A percentile compares a stretch with the other conserved stretches of the same genome.
Evolutionary conservation across 768 basidiomycete genomes (phyloP).

Genomic region (Tylopilus sp.): DNA sequence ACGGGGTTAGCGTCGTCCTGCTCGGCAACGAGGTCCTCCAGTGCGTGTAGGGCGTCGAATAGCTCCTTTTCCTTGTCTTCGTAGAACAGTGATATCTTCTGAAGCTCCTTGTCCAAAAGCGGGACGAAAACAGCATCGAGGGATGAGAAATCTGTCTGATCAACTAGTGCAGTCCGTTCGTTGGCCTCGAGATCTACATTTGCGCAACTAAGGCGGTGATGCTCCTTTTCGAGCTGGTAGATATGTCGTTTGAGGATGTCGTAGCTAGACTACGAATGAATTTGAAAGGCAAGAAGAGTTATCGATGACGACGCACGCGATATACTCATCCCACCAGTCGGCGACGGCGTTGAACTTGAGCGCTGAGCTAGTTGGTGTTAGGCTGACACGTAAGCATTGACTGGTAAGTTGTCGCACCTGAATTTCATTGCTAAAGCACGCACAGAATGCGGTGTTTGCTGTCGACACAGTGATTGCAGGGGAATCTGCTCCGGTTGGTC

Average conservation of each 20-base stretch:
- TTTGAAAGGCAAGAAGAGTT: neutral
- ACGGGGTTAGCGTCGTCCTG: slow-evolving; percentile 61
- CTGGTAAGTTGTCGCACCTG: slow-evolving; percentile 22
- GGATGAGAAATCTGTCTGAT: slow-evolving; percentile 31
- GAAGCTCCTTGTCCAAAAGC: slow-evolving; percentile 76
- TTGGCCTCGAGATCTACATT: slow-evolving; percentile 62
- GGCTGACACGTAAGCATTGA: neutral
- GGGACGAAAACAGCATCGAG: slow-evolving; percentile 65
- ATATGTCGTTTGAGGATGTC: slow-evolving; percentile 81
- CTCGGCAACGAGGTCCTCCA: slow-evolving; percentile 54
- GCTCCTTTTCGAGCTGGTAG: slow-evolving; percentile 81
- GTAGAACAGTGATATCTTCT: slow-evolving; percentile 81
- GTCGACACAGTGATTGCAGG: slow-evolving; percentile 11
- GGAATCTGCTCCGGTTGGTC: slow-evolving; percentile 27
- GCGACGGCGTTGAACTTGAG: slow-evolving; percentile 89
- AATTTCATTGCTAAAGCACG: slow-evolving; percentile 31
- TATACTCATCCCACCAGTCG: slow-evolving; percentile 93
- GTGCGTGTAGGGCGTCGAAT: slow-evolving; percentile 50
- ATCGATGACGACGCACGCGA: slow-evolving; percentile 56
- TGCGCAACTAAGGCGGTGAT: slow-evolving; percentile 42
- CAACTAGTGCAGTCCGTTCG: slow-evolving; percentile 57
- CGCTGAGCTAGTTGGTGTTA: slow-evolving; percentile 52
- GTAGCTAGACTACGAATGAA: slow-evolving; percentile 48
- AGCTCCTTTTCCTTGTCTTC: slow-evolving; percentile 72
- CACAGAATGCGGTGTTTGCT: neutral